These are phyloP conservation scores for Macrophomina phaseolina DNA, from an alignment of 2,329 filamentous ascomycete genomes.

Conservation along the genomic window DNA sequence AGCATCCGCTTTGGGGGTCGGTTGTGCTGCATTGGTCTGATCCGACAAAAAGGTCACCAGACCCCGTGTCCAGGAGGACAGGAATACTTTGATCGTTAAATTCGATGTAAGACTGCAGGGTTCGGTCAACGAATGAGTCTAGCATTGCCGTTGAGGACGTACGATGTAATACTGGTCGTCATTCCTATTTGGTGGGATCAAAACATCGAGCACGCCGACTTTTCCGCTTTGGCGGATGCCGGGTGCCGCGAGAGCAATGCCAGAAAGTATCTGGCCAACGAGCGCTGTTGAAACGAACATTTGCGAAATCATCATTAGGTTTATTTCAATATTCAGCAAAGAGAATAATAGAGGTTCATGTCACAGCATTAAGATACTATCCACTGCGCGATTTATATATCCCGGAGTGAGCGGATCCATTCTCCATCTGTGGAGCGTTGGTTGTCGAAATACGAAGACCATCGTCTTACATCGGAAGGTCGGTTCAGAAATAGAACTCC, in stretches of 20 bases:
- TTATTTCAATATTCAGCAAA: neutral
- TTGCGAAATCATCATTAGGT: neutral
- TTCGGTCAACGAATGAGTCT: neutral
- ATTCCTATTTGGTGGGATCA: constrained; percentile 9
- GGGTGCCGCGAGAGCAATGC: neutral
- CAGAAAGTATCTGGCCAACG: neutral
- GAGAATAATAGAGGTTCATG: neutral
- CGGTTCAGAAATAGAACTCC: neutral
- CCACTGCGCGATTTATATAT: neutral
- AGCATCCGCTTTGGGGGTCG: constrained; percentile 4
- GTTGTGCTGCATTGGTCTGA: constrained; percentile 13
- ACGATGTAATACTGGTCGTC: constrained; percentile 11
- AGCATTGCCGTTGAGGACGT: neutral
- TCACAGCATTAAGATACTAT: neutral
- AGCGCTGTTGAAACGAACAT: neutral
- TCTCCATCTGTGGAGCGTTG: neutral
- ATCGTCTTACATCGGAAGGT: neutral
- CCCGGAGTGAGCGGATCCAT: neutral
- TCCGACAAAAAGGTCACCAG: constrained; percentile 9
- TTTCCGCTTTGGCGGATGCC: neutral
- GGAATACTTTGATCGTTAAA: neutral
- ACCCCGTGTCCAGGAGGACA: neutral
- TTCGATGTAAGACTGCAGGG: neutral
- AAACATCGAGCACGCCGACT: neutral
- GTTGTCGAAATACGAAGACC: neutral